Evolutionary conservation across 768 basidiomycete genomes (phyloP).

Genomic region (Cantharellus cinnabarinus): DNA sequence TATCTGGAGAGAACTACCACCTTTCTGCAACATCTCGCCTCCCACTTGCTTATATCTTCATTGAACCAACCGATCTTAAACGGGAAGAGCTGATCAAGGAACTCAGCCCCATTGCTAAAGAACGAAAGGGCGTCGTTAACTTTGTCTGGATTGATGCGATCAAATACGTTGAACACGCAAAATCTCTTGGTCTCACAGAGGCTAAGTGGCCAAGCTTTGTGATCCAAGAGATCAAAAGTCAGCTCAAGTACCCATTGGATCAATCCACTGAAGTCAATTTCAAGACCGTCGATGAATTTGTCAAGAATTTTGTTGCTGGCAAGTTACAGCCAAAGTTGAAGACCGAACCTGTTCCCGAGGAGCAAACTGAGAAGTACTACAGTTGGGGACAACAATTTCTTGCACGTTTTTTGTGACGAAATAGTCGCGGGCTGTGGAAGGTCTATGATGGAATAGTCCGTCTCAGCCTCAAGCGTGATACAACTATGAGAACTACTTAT

Average conservation of each 20-base stretch:
- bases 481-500: too few species aligned
- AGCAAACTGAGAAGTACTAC: slow-evolving; percentile 37
- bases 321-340: slow-evolving; percentile 69
- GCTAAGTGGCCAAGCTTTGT: slow-evolving; percentile 88
- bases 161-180: slow-evolving; percentile 90
- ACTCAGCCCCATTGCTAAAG: slow-evolving; percentile 56
- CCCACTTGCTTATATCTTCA: slow-evolving; percentile 87
- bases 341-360: slow-evolving; percentile 67
- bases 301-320: slow-evolving; percentile 47
- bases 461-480: too few species aligned
- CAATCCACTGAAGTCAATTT: slow-evolving; percentile 42
- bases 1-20: slow-evolving; percentile 84
- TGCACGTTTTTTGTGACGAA: too few species aligned
- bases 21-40: slow-evolving; percentile 61
- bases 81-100: slow-evolving; percentile 41
- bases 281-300: slow-evolving; percentile 35
- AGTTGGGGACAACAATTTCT: too few species aligned
- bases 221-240: slow-evolving; percentile 62
- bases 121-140: slow-evolving; percentile 73
- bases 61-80: slow-evolving; percentile 50
- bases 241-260: slow-evolving; percentile 78
- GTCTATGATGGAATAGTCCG: too few species aligned
- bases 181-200: slow-evolving; percentile 72
- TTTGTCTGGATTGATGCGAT: slow-evolving; percentile 96
- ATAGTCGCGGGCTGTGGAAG: too few species aligned